Evolutionary conservation across 768 basidiomycete species (phyloP).

Genomic region (Suillus clintonianus): DNA sequence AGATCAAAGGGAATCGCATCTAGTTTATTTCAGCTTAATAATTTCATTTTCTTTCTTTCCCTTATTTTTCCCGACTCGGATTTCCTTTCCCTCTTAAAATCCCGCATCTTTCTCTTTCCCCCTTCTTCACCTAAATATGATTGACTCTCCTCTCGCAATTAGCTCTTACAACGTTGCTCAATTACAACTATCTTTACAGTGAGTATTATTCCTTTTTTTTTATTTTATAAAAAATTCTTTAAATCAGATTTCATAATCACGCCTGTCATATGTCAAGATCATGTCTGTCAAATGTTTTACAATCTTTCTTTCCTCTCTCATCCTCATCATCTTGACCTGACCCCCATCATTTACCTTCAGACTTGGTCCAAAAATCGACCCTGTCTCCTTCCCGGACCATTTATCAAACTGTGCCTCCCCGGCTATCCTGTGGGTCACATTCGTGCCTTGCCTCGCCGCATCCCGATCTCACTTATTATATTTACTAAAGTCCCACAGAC

Average conservation of each 20-base stretch:
- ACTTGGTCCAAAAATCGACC: constrained; percentile 43
- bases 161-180: constrained; percentile 65
- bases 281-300: constrained; percentile 19
- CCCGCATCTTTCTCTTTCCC: constrained; percentile 8
- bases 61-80: constrained; percentile 16
- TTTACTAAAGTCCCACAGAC: constrained; percentile 37
- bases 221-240: too few relatives aligned
- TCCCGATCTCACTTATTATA: constrained; percentile 13
- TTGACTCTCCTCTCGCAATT: constrained; percentile 48
- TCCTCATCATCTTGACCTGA: background rate
- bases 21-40: constrained; percentile 7
- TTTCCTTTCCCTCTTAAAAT: constrained; percentile 21
- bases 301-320: constrained; percentile 14
- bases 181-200: constrained; percentile 58
- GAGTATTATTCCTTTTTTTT: constrained; percentile 29
- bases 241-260: constrained; percentile 19
- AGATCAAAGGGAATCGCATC: too few relatives aligned
- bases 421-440: constrained; percentile 44
- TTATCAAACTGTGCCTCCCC: constrained; percentile 50
- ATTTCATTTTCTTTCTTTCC: constrained; percentile 3
- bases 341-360: constrained; percentile 20
- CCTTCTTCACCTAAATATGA: constrained; percentile 43
- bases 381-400: constrained; percentile 43
- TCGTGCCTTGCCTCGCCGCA: constrained; percentile 15
- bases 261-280: constrained; percentile 33